Base-by-base conservation (phyloP, 257 asterid genomes). In the Ophiorrhiza pumila region DNA sequence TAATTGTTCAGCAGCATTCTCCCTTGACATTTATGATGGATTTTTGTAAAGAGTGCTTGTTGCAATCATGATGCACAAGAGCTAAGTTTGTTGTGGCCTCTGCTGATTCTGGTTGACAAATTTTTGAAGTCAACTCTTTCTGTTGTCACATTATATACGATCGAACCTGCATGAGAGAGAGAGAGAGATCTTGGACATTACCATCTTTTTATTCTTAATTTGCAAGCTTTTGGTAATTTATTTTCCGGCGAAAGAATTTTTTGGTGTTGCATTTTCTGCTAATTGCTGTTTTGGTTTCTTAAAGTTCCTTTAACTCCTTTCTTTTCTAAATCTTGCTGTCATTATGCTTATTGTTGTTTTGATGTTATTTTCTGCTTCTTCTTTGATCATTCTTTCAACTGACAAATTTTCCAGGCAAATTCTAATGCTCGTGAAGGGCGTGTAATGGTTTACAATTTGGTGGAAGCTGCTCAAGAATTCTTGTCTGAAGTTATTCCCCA, bases 401-500 rank as follows among this genome's bases (percentile, higher is more conserved):
- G 68, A 60, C 61, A 77, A 76, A 65, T 65, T 41, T 75, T 79
- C 55, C 87, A 94, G 98, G 99, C 99, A 76, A 87, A 85, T 84
- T 86, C 90, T 75, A 90, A 91, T 82, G 88, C 99, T 69, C 91
- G 98, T 81, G 99, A 91, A 90, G 98, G 99, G 55, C 98, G 99
- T 12, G 99, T 91, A 72, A 94, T 94, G 99, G 87, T 94, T 78
- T 91, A 90, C 90, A 91, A 81, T 86, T 85, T 94, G 83, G 99
- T 94, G 75, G 99, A 94, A 85, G 97, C 95, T 85, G 99, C 99
- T 63, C 99, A 94, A 80, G 99, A 94, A 81, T 94, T 88, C 84
- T 83, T 94, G 83, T 94, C 99, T 69, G 99, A 91, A 87, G 81
- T 94, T 75, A 76, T 86, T 82, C 95, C 97, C 25, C 91, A 78